Evolutionary conservation across 164 flowering plant genomes (phyloP), one percentile per base, ranked within the genome.

Genomic region (Magnolia officinalis): DNA sequence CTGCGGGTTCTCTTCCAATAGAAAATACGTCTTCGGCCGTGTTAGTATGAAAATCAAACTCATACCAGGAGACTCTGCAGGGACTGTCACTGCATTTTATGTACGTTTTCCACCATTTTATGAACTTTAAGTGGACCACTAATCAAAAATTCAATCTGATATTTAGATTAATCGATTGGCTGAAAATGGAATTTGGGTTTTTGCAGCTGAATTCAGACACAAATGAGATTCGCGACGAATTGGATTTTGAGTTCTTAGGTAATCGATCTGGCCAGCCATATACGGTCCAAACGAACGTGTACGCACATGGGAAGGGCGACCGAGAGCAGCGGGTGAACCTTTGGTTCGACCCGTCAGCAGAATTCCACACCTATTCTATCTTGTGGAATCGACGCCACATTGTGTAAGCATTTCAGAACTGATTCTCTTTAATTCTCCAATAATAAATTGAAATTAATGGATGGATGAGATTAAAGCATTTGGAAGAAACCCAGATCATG

Each of bases 21-120:
- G 63, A n/a, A 76, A 85, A 74, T 90, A 86, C 79, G 51, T 87
- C 82, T 90, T 83, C 50, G 93, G 93, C 4, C 85, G 84, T 26
- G 87, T 90, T 0, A 87, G 91, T 86, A 87, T 90, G 89, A 87
- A 83, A 83, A 85, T 90, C 79, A 90, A 88, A 83, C 90, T 90
- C 72, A 61, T 90, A 67, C 86, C 93, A 9, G 93, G 93, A 9
- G 91, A 90, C 82, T 90, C 93, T 26, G 93, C 93, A 6, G 93
- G 93, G 50, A 90, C 93, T 0, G 93, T 90, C 79, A 86, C 93
- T 14, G 93, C 93, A 52, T 90, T 88, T 63, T 90, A 88, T 51
- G 93, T 90, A 75, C 19, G 52, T 14, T 23, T 37, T 37, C 4
- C 45, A 37, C 45, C 45, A 37, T 3, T 37, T 37, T 37, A 37